Evolutionary conservation across 345 rosid species (phyloP).

Genomic region (Rhodamnia rubescens): DNA sequence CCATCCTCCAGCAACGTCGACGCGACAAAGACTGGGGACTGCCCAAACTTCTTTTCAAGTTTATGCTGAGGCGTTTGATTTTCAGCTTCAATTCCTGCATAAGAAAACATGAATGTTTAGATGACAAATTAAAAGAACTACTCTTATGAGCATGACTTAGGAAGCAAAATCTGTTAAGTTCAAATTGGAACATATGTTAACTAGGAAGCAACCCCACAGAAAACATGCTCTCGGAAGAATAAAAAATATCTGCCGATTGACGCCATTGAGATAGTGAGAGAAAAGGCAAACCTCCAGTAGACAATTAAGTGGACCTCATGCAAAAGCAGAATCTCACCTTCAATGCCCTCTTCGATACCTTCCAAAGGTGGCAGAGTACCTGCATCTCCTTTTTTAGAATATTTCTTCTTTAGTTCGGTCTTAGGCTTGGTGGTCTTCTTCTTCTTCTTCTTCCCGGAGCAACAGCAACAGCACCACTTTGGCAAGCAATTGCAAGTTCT

Average conservation of each 20-base stretch:
- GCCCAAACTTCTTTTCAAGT: conserved; percentile 65
- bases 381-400: conserved; percentile 1
- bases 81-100: conserved; percentile 18
- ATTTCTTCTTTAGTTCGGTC: conserved; percentile 9
- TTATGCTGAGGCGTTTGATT: conserved; percentile 15
- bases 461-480: conserved; percentile 25
- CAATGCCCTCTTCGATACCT: conserved; percentile 22
- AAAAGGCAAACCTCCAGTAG: neutral
- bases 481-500: conserved; percentile 37
- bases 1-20: conserved; percentile 48
- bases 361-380: conserved; percentile 9
- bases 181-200: neutral
- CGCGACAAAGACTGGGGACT: conserved; percentile 50
- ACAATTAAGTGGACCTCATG: neutral
- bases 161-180: neutral
- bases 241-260: neutral
- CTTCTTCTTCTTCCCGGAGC: conserved; percentile 25
- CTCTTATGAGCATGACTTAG: neutral
- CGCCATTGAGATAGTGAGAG: neutral
- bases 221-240: neutral
- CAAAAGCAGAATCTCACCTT: conserved; percentile 11
- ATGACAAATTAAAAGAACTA: neutral
- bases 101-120: neutral
- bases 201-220: neutral
- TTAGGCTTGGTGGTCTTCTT: conserved; percentile 17